phyloP scores from a whole-genome alignment of 2,329 filamentous ascomycete species.

The Penicillium sp. region DNA sequence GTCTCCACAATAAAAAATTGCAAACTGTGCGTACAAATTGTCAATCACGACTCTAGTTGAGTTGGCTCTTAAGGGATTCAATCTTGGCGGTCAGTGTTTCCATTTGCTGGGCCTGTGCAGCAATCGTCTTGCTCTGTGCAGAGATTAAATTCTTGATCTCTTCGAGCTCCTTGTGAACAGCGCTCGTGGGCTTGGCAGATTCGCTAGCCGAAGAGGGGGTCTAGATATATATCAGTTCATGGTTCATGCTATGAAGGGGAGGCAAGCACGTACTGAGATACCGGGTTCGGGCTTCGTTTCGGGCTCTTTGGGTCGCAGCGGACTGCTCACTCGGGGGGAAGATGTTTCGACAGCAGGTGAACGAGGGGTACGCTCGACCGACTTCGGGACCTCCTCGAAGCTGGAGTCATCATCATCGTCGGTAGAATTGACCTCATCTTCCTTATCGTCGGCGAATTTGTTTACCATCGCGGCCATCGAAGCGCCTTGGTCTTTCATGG shows the following conservation, averaged over 20 bases:
- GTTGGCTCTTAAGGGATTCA: slow-evolving; percentile 77
- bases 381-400: slow-evolving; percentile 85
- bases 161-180: slow-evolving; percentile 68
- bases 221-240: slow-evolving; percentile 11
- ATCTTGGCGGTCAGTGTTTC: slow-evolving; percentile 71
- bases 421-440: slow-evolving; percentile 60
- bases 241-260: not conserved
- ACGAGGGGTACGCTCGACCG: slow-evolving; percentile 64
- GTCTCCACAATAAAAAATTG: slow-evolving; percentile 6
- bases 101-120: slow-evolving; percentile 77
- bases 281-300: slow-evolving; percentile 21
- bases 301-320: slow-evolving; percentile 35
- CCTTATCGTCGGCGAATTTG: slow-evolving; percentile 77
- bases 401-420: slow-evolving; percentile 74
- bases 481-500: slow-evolving; percentile 80
- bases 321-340: slow-evolving; percentile 35
- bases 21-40: slow-evolving; percentile 3
- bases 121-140: slow-evolving; percentile 77
- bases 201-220: slow-evolving; percentile 28
- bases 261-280: slow-evolving; percentile 25
- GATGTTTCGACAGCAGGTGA: slow-evolving; percentile 29
- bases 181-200: slow-evolving; percentile 32
- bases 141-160: slow-evolving; percentile 80
- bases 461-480: slow-evolving; percentile 84
- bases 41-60: slow-evolving; percentile 50